A percentile compares a stretch with the other conserved stretches of the same genome.
phyloP scores from a whole-genome alignment of 2,329 filamentous ascomycete species.

The Nectriaceae sp. region DNA sequence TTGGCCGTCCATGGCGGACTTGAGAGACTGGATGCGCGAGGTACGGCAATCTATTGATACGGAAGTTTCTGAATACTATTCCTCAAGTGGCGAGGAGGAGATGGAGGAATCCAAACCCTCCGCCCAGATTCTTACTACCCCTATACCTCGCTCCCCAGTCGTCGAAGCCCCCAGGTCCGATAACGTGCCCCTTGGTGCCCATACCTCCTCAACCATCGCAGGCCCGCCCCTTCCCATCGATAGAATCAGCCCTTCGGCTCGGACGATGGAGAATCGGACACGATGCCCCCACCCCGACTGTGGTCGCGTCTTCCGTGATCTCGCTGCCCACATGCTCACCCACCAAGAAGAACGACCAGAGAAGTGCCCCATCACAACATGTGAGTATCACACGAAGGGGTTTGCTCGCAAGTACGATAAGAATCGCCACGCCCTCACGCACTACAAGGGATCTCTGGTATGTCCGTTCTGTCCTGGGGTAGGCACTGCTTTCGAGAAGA shows the following conservation, averaged over 20 bases:
- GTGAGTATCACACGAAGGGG: constrained; percentile 91
- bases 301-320: constrained; percentile 61
- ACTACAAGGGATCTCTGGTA: constrained; percentile 98
- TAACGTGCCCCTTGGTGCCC: constrained; percentile 12
- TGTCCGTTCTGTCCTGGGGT: constrained; percentile 93
- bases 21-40: constrained; percentile 64
- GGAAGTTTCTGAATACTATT: constrained; percentile 47
- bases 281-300: constrained; percentile 60
- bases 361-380: constrained; percentile 91
- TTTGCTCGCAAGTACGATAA: constrained; percentile 98
- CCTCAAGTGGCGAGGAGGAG: constrained; percentile 54
- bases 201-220: constrained; percentile 18
- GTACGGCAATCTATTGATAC: constrained; percentile 54
- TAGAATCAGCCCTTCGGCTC: constrained; percentile 30
- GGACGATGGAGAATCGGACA: constrained; percentile 43
- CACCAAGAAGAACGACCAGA: constrained; percentile 92
- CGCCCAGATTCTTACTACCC: constrained; percentile 14
- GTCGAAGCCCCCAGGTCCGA: constrained; percentile 15
- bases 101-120: constrained; percentile 40
- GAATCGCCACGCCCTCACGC: constrained; percentile 92
- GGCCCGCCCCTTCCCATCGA: constrained; percentile 28
- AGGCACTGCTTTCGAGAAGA: constrained; percentile 86
- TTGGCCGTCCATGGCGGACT: constrained; percentile 58
- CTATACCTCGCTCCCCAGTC: constrained; percentile 14
- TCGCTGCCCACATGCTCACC: constrained; percentile 91